These are phyloP conservation scores for Fusarium poae DNA, from an alignment of 2,329 filamentous ascomycete genomes.

Conservation along the genomic window DNA sequence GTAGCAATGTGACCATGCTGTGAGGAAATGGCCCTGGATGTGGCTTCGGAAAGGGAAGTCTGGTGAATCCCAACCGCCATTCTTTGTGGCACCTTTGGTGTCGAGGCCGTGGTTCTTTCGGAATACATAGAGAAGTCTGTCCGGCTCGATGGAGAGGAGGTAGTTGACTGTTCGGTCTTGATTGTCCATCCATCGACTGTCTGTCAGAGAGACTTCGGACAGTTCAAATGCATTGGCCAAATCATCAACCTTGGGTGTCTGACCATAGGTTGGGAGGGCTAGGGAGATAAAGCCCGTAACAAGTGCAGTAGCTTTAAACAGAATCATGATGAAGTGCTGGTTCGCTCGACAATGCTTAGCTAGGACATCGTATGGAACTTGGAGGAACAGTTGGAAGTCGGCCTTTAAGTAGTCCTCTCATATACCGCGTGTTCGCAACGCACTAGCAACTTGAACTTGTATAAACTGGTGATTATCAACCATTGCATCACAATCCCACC, in stretches of 20 bases:
- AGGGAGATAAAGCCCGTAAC: conserved; percentile 10
- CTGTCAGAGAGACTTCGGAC: conserved; percentile 26
- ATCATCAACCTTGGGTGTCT: conserved; percentile 11
- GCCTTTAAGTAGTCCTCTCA: conserved; percentile 5
- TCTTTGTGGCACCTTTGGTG: conserved; percentile 60
- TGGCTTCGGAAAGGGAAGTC: conserved; percentile 67
- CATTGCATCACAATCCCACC: conserved; percentile 1
- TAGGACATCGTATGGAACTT: not conserved
- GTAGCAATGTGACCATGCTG: conserved; percentile 64
- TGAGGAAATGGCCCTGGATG: conserved; percentile 64
- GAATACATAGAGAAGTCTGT: conserved; percentile 35
- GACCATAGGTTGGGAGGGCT: not conserved
- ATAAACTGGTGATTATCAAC: not conserved
- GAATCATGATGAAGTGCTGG: conserved; percentile 12
- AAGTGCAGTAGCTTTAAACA: conserved; percentile 19
- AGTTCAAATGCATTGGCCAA: conserved; percentile 25
- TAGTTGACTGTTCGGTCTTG: conserved; percentile 35
- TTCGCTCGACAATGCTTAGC: not conserved
- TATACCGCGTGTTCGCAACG: no score
- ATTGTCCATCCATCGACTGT: conserved; percentile 42
- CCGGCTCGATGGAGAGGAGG: conserved; percentile 24
- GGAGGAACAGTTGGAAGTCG: not conserved
- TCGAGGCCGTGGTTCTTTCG: conserved; percentile 34
- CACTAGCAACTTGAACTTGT: no score
- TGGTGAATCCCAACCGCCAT: conserved; percentile 67